A percentile compares a stretch with the other conserved stretches of the same genome.
Conservation (phyloP, 179 eudicot genomes). For the Silene coronaria region DNA sequence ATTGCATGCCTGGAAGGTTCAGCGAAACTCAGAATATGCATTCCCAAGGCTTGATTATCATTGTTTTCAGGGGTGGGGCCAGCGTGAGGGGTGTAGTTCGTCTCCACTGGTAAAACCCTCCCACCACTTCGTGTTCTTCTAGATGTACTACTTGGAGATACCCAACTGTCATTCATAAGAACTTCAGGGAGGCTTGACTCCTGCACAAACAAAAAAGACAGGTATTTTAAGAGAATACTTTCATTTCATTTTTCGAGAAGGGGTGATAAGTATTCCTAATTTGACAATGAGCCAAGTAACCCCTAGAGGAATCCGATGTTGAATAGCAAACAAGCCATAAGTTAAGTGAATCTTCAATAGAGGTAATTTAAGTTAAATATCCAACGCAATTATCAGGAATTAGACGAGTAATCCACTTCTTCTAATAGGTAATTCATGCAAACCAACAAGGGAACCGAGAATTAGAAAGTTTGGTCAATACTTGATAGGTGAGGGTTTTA, state of each 20-base stretch:
- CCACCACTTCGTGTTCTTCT: conserved; percentile 56
- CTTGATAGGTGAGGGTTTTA: neutral
- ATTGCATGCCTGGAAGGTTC: conserved; percentile 32
- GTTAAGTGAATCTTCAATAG: neutral
- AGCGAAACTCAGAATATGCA: conserved; percentile 25
- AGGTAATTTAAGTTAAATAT: neutral
- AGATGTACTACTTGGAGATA: conserved; percentile 49
- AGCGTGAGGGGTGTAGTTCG: conserved; percentile 32
- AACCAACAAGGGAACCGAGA: neutral
- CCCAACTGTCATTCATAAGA: conserved; percentile 50
- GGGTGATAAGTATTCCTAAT: neutral
- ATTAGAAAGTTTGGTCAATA: neutral
- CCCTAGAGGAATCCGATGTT: neutral
- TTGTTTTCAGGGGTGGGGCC: conserved; percentile 23
- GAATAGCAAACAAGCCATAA: neutral
- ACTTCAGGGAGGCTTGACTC: conserved; percentile 82
- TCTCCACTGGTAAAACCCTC: conserved; percentile 39
- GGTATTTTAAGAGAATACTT: neutral
- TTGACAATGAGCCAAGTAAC: neutral
- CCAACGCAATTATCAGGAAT: neutral
- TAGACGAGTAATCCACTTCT: neutral
- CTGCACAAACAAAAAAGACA: conserved; percentile 32
- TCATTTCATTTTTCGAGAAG: neutral
- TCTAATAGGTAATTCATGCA: neutral
- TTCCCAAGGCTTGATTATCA: conserved; percentile 31